These are phyloP conservation scores for Fomes fomentarius DNA, from an alignment of 1,284 basidiomycete species.

Conservation along the genomic window DNA sequence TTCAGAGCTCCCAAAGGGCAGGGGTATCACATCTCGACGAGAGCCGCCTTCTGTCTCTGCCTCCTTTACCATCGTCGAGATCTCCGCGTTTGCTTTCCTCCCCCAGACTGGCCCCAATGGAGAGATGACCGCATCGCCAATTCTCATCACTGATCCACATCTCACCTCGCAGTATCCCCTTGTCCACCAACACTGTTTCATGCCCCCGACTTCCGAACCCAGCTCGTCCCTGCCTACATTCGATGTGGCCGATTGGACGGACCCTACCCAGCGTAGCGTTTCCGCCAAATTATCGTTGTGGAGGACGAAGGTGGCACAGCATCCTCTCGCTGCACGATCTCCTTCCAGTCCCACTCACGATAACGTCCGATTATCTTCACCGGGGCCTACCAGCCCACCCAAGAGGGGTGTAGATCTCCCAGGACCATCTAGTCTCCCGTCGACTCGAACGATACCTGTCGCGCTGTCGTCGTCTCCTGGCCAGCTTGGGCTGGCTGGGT, in stretches of 20 bases:
- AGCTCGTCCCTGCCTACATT: slow-evolving; percentile 51
- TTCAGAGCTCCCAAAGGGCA: slow-evolving; percentile 2
- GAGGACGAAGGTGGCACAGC: slow-evolving; percentile 46
- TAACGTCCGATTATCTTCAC: slow-evolving; percentile 1
- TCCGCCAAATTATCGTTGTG: slow-evolving; percentile 63
- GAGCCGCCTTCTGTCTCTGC: slow-evolving; percentile 15
- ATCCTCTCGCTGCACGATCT: slow-evolving; percentile 5
- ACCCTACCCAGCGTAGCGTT: slow-evolving; percentile 39
- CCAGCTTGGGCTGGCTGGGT: slow-evolving; percentile 19
- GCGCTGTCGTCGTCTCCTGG: slow-evolving; percentile 22
- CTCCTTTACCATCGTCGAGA: slow-evolving; percentile 45
- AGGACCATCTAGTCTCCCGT: slow-evolving; percentile 6
- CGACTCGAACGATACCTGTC: slow-evolving; percentile 12
- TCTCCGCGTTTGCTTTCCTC: slow-evolving; percentile 57
- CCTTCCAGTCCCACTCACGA: not conserved
- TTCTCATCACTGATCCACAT: slow-evolving; percentile 66
- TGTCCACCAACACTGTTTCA: slow-evolving; percentile 45
- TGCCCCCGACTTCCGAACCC: slow-evolving; percentile 16
- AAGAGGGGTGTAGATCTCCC: slow-evolving; percentile 3
- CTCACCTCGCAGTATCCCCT: slow-evolving; percentile 54
- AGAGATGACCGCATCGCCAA: slow-evolving; percentile 47
- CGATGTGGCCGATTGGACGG: slow-evolving; percentile 66
- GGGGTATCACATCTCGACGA: slow-evolving; percentile 11
- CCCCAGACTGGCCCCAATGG: not conserved
- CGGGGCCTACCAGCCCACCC: slow-evolving; percentile 9